Base-by-base conservation (phyloP, 305 asterid genomes). In the Fraxinus sp. region DNA sequence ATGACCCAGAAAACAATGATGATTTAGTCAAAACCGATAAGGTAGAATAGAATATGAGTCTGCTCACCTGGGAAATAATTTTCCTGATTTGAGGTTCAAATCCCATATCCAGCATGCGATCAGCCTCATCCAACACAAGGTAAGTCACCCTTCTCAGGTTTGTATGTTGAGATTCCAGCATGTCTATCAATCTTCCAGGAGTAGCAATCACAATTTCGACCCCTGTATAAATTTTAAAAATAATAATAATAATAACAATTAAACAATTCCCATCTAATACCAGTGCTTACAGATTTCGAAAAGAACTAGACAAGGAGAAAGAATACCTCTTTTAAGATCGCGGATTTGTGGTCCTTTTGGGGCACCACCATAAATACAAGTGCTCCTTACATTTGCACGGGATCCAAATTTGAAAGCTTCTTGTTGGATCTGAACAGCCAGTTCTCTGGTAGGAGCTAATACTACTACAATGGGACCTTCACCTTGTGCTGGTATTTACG, bases 71-170 rank as follows among this genome's bases (percentile, higher is more conserved):
- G 82, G 97, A 91, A 86, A 95, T 72, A 83, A 95, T 87, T 94
- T 95, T 93, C 87, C 98, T 90, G 83, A 93, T 95, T 89, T 95
- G 98, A 79, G 98, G 98, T 89, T 95, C 98, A 91, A 95, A 95
- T 43, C 98, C 98, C 98, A 95, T 95, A 91, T 95, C 98, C 55
- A 95, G 91, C 98, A 95, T 95, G 75, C 98, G 96, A 85, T 95
- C 98, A 84, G 98, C 98, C 91, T 95, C 98, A 66, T 95, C 98
- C 86, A 95, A 84, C 79, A 95, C 98, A 59, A 95, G 97, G 83
- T 95, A 95, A 18, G 98, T 95, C 75, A 95, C 97, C 84, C 98
- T 89, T 90, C 80, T 91, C 90, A 95, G 86, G 88, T 93, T 95
- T 41, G 98, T 95, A 85, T 90, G 95, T 82, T 91, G 97, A 76